These are phyloP conservation scores for Terfezia boudieri DNA, from an alignment of 495 filamentous ascomycete species.

Conservation along the genomic window DNA sequence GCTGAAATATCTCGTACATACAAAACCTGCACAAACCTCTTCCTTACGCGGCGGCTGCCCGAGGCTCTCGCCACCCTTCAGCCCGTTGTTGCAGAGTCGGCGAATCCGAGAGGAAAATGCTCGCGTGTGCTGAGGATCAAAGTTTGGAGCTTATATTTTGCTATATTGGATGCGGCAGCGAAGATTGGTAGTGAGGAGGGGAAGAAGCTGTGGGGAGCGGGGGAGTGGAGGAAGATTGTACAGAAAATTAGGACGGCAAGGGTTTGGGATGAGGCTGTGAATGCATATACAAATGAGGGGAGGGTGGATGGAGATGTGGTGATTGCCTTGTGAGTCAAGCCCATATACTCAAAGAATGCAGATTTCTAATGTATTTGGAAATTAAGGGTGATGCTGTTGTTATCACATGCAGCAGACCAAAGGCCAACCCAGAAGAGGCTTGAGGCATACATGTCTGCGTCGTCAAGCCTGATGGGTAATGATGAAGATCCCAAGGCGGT, in stretches of 20 bases:
- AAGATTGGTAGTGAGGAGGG: conserved; percentile 81
- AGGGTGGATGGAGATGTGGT: conserved; percentile 89
- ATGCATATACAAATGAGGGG: conserved; percentile 56
- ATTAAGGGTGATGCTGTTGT: conserved; percentile 57
- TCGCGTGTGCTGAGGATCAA: conserved; percentile 66
- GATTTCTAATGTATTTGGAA: neutral
- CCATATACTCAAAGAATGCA: neutral
- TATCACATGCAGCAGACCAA: conserved; percentile 70
- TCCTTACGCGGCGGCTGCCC: conserved; percentile 71
- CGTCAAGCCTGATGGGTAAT: conserved; percentile 9
- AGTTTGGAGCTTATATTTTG: conserved; percentile 91
- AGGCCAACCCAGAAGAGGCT: conserved; percentile 62
- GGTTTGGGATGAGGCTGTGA: conserved; percentile 81
- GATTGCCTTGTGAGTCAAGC: conserved; percentile 50
- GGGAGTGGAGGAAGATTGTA: conserved; percentile 60
- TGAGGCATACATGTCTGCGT: conserved; percentile 70
- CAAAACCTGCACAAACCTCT: conserved; percentile 73
- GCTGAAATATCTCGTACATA: conserved; percentile 59
- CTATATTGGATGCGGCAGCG: conserved; percentile 69
- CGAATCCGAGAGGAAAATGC: conserved; percentile 21
- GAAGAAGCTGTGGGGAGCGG: conserved; percentile 59
- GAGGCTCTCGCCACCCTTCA: conserved; percentile 68
- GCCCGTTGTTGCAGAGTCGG: conserved; percentile 39
- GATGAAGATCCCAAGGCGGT: conserved; percentile 15
- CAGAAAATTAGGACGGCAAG: conserved; percentile 62